Base-by-base conservation (phyloP, 768 basidiomycete genomes). In the Psilocybe sp. region DNA sequence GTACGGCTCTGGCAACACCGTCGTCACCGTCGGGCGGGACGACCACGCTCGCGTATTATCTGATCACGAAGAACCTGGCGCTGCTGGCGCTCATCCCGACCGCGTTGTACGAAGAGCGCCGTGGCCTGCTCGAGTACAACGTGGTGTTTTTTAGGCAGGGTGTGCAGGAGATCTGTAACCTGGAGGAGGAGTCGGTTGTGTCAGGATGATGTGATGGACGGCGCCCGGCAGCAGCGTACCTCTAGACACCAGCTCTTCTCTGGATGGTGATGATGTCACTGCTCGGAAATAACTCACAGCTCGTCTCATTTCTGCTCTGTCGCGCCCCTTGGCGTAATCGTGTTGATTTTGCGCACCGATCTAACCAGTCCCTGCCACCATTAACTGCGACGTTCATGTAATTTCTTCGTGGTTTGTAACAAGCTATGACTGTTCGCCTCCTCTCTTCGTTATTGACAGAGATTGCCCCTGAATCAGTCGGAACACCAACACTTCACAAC, bases 121-220 rank as follows among this genome's bases (percentile, higher is more conserved):
- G 88, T 14, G 89, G 88, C 16, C 70, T 92, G 40, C 73, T 94
- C 28, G 92, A 94, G 62, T 92, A 87, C 68, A 94, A 94, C 59
- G 85, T 93, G 2, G 85, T 90, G 34, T 91, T 84, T 66, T 88
- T 94, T 63, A 69, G 92, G 58, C 85, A 84, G 64, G 92, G 92
- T 0, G 79, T 91, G 43, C 81, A 87, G 64, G 88, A 91, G 67
- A 90, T 94, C 37, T 86, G 85, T 57, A 79, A 83, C 44, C 80
- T 90, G 8, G 90, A 92, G 62, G 77, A 72, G 53, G 85, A 89
- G 59, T 66, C 64, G 11, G 68, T 77, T 50, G 69, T 64, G n/a
- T 69, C 64, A 37, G 67, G 64, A 51, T 72, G 54, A 58, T 39
- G 41, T 32, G 28, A 5, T 13, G 16, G 18, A 42, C 16, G 23